phyloP scores from a whole-genome alignment of 2,329 filamentous ascomycete species.

The Fusarium aywerte region DNA sequence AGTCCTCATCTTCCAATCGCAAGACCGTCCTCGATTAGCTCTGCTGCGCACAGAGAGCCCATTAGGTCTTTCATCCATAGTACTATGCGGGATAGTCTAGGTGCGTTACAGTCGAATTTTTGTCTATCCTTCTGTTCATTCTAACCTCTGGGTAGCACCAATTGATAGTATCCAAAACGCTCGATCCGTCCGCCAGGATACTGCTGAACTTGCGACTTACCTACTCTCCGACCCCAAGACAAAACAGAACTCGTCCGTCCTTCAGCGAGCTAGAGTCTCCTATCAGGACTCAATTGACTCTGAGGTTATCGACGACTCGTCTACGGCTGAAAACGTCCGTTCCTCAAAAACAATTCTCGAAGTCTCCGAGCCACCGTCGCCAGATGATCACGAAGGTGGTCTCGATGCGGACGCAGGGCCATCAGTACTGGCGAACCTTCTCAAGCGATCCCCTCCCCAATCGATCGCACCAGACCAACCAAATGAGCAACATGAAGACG shows the following conservation, averaged over 20 bases:
- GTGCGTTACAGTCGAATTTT: conserved; percentile 53
- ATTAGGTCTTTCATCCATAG: conserved; percentile 78
- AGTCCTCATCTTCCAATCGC: conserved; percentile 35
- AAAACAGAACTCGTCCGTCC: conserved; percentile 58
- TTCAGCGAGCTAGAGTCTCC: conserved; percentile 52
- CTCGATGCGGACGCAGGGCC: conserved; percentile 45
- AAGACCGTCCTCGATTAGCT: conserved; percentile 56
- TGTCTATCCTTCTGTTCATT: background rate
- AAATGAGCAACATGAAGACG: conserved; percentile 20
- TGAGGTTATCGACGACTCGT: conserved; percentile 39
- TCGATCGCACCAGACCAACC: conserved; percentile 43
- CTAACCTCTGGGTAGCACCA: conserved; percentile 53
- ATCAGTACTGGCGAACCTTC: conserved; percentile 61
- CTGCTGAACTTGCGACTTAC: conserved; percentile 86
- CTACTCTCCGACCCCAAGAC: conserved; percentile 73
- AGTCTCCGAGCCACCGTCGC: conserved; percentile 62
- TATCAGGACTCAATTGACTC: conserved; percentile 45
- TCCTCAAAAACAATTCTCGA: conserved; percentile 67
- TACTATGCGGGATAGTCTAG: conserved; percentile 67
- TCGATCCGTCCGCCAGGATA: conserved; percentile 83
- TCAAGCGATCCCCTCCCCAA: conserved; percentile 61
- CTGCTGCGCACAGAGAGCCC: conserved; percentile 66
- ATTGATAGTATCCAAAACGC: conserved; percentile 79
- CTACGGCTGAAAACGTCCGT: conserved; percentile 41
- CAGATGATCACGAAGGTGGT: conserved; percentile 35